These are phyloP conservation scores for Dimargaris verticillata DNA, from an alignment of 192 early-diverging fungal genomes.

Conservation along the genomic window DNA sequence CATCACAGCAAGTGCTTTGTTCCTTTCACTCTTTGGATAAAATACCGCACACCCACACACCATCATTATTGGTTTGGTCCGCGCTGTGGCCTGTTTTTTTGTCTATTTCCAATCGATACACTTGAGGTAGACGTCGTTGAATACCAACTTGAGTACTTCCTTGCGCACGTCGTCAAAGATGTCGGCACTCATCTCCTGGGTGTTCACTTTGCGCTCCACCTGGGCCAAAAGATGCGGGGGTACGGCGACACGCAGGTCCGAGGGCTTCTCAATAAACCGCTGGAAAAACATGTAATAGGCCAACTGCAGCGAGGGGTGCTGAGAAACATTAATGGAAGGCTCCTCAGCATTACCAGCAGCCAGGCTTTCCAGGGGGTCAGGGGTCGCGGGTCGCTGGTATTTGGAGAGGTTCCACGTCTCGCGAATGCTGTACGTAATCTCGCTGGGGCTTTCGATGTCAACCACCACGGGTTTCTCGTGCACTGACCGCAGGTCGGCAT, in stretches of 20 bases:
- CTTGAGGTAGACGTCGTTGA: constrained; percentile 2
- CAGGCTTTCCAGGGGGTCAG: not conserved
- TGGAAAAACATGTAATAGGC: constrained; percentile 10
- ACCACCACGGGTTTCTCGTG: not conserved
- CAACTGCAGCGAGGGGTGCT: constrained; percentile 1
- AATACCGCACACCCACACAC: too few species aligned
- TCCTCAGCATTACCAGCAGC: not conserved
- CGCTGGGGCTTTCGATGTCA: not conserved
- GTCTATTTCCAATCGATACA: constrained; percentile 10
- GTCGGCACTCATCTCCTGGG: not conserved
- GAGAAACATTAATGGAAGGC: not conserved
- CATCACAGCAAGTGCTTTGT: too few species aligned
- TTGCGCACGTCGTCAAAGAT: constrained; percentile 9
- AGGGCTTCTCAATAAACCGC: constrained; percentile 1
- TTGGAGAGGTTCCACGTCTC: not conserved
- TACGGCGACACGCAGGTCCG: not conserved
- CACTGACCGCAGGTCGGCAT: not conserved
- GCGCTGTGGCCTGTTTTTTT: too few species aligned
- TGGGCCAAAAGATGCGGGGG: not conserved
- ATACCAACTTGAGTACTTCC: constrained; percentile 4
- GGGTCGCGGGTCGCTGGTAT: not conserved
- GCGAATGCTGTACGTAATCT: not conserved
- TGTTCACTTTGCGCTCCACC: not conserved
- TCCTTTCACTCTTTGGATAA: too few species aligned
- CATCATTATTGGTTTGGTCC: too few species aligned